phyloP scores from a whole-genome alignment of 805 yeast species.

The Yarrowia sp. region DNA sequence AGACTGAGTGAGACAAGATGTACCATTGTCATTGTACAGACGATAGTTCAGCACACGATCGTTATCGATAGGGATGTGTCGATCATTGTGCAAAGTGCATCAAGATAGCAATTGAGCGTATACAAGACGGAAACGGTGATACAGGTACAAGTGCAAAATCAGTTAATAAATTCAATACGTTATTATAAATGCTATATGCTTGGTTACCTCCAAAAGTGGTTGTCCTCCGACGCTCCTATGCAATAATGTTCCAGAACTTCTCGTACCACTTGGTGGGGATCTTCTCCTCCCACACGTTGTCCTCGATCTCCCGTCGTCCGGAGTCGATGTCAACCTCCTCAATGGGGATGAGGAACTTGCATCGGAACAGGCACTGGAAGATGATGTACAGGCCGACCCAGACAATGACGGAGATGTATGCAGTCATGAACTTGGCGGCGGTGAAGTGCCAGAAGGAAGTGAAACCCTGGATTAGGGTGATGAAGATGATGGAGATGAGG shows the following conservation, averaged over 20 bases:
- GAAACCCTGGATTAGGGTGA: constrained; percentile 73
- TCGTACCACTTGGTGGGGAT: constrained; percentile 32
- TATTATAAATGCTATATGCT: constrained; percentile 8
- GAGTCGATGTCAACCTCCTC: constrained; percentile 65
- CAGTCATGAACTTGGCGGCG: constrained; percentile 61
- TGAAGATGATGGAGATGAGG: constrained; percentile 49
- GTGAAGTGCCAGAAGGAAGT: constrained; percentile 55
- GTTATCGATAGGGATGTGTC: too few relatives aligned
- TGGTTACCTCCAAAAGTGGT: not conserved
- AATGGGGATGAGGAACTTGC: constrained; percentile 27
- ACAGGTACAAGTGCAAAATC: too few relatives aligned
- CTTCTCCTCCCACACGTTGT: constrained; percentile 51
- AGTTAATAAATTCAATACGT: constrained; percentile 1
- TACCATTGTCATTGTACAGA: too few relatives aligned
- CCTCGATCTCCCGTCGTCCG: constrained; percentile 64
- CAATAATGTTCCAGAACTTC: constrained; percentile 23
- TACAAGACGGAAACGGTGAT: too few relatives aligned
- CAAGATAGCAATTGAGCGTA: too few relatives aligned
- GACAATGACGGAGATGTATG: constrained; percentile 66
- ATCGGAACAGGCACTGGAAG: constrained; percentile 37
- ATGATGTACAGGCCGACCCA: constrained; percentile 55
- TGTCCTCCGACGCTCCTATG: not conserved
- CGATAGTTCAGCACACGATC: too few relatives aligned
- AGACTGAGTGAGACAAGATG: too few relatives aligned
- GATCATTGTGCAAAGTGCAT: too few relatives aligned